Conservation (phyloP, 2,329 filamentous ascomycete species). For the Achaetomium macrosporum region DNA sequence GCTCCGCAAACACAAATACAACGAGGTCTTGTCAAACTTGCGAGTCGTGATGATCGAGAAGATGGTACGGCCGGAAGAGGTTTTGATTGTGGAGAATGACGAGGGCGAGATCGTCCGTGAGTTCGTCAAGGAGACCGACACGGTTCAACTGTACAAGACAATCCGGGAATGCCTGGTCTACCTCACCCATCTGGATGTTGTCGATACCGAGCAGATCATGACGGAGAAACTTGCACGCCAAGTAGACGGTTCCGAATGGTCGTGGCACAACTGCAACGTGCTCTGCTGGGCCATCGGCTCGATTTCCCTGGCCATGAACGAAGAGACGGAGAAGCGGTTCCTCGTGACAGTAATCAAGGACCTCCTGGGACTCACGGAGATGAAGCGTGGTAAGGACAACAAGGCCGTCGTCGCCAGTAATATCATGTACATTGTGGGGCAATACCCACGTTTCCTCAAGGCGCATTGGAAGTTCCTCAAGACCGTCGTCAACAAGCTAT, state of each 20-base stretch:
- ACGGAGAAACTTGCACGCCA: conserved; percentile 94
- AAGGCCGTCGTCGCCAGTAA: conserved; percentile 98
- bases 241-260: conserved; percentile 95
- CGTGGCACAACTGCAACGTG: conserved; percentile 99
- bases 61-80: conserved; percentile 98
- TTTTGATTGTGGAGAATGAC: conserved; percentile 98
- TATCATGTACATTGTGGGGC: conserved; percentile 99
- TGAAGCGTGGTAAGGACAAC: conserved; percentile 99
- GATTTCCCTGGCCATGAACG: conserved; percentile 98
- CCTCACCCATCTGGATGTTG: conserved; percentile 91
- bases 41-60: conserved; percentile 99
- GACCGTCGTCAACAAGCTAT: conserved; percentile 98
- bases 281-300: conserved; percentile 99
- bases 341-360: conserved; percentile 98
- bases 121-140: conserved; percentile 99
- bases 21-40: conserved; percentile 86
- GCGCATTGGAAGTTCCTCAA: conserved; percentile 99
- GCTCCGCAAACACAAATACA: conserved; percentile 96
- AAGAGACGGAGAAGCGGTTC: conserved; percentile 98
- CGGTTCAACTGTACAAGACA: conserved; percentile 98
- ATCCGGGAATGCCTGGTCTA: conserved; percentile 96
- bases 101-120: conserved; percentile 98
- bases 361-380: conserved; percentile 89
- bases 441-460: conserved; percentile 97
- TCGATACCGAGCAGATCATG: conserved; percentile 98